Base-by-base conservation (phyloP, 768 basidiomycete species). In the Chlorophyllum brunneum region DNA sequence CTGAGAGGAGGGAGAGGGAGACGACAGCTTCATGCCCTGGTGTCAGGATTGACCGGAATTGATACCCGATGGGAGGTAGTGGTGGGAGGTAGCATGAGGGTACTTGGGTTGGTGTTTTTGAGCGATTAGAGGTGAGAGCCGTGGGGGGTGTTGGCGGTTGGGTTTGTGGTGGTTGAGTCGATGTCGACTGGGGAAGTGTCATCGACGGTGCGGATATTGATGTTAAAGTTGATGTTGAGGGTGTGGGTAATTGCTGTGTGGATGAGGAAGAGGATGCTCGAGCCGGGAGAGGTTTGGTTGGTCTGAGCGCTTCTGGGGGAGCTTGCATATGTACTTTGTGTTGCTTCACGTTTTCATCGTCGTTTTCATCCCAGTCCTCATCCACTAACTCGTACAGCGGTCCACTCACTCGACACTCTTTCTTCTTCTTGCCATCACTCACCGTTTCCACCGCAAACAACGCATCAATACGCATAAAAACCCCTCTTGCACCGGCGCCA, bases 301-400 rank as follows among this genome's bases (percentile, higher is more conserved):
- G 29, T 44, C 49, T n/a, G 41, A 16, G 24, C 36, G 33, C 30
- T 56, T 49, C 20, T 27, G 23, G 11, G 44, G 15, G n/a, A 23
- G 36, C 29, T 31, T 41, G 53, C 42, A 13, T 38, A 26, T 15
- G 29, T 7, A 45, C 20, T 15, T 40, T 48, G 40, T 43, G 37
- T 38, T 34, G 47, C 26, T 55, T 59, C 31, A 45, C 30, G 22
- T 8, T 20, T 41, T 59, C 50, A 29, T 36, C 56, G 54, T 59
- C 49, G 20, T 65, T 66, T 15, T 75, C 80, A 40, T 78, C 81
- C 83, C 83, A 92, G 52, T 86, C 86, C 44, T 76, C 71, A 54
- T 91, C 90, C 2, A 81, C 89, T 27, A 92, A 72, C 65, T 92
- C 90, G 56, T 85, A 92, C 45, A 92, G 65, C 77, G 80, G 79